Conservation (phyloP, 2,329 filamentous ascomycete species). For the Apiospora rasikravindrae region DNA sequence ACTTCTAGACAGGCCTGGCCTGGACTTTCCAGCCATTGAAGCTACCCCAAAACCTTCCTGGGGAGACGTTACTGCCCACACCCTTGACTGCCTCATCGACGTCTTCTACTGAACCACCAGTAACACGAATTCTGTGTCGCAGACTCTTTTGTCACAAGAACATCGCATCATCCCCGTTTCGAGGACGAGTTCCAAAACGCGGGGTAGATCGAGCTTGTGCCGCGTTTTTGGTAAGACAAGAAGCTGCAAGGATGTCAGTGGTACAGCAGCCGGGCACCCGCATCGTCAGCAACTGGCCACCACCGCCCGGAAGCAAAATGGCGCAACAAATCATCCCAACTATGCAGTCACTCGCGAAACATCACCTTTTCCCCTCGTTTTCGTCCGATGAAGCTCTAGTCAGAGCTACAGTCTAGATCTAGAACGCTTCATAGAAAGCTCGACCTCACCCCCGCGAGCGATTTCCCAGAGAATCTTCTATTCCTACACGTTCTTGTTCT, state of each 20-base stretch:
- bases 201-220: neutral
- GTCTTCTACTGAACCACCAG: neutral
- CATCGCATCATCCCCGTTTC: neutral
- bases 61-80: neutral
- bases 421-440: neutral
- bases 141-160: neutral
- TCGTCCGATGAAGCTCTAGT: neutral
- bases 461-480: neutral
- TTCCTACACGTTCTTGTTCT: neutral
- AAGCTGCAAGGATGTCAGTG: neutral
- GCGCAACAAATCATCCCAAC: neutral
- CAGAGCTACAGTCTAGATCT: neutral
- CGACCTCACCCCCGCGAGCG: neutral
- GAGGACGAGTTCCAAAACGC: neutral
- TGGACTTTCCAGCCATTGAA: neutral
- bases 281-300: neutral
- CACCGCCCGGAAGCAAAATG: neutral
- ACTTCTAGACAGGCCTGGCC: neutral
- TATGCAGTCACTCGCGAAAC: neutral
- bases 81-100: neutral
- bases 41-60: neutral
- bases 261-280: neutral
- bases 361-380: neutral
- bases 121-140: neutral
- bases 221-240: neutral